Conservation (phyloP, 176 grass and related monocot species). For the Paspalum notatum region DNA sequence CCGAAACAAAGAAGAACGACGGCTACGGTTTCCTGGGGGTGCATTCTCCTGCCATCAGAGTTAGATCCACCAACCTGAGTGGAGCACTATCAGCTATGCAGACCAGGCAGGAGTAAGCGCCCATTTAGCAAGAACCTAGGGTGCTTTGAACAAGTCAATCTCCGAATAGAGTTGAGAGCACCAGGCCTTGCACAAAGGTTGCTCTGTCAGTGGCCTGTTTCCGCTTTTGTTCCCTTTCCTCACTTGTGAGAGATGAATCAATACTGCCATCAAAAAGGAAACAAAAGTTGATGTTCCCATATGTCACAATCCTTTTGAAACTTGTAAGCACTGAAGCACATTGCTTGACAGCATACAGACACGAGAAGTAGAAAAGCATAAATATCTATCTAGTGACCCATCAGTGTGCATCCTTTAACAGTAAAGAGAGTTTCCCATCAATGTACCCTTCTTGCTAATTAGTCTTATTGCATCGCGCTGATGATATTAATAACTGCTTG, state of each 20-base stretch:
- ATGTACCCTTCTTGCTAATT: background rate
- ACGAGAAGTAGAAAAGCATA: slow-evolving; percentile 3
- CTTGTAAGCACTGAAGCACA: slow-evolving; percentile 7
- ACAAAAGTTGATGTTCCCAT: background rate
- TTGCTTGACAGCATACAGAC: background rate
- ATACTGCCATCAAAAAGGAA: slow-evolving; percentile 58
- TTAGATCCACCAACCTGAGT: slow-evolving; percentile 27
- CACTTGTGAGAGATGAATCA: slow-evolving; percentile 70
- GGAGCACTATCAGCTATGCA: slow-evolving; percentile 5
- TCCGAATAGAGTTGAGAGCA: slow-evolving; percentile 78
- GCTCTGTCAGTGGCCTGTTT: slow-evolving; percentile 80
- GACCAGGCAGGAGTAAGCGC: slow-evolving; percentile 26
- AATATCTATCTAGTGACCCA: background rate
- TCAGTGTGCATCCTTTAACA: background rate
- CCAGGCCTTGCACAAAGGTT: slow-evolving; percentile 76
- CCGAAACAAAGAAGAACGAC: slow-evolving; percentile 14
- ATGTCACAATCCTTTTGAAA: background rate
- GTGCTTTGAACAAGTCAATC: slow-evolving; percentile 48
- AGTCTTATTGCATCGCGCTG: background rate
- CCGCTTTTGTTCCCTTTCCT: slow-evolving; percentile 94
- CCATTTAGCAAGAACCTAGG: slow-evolving; percentile 37
- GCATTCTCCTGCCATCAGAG: slow-evolving; percentile 11
- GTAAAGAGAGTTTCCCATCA: background rate
- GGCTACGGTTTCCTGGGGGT: background rate
- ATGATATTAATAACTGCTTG: background rate